Base-by-base conservation (phyloP, 1,139 yeast genomes). In the Yamadazyma siamensis region DNA sequence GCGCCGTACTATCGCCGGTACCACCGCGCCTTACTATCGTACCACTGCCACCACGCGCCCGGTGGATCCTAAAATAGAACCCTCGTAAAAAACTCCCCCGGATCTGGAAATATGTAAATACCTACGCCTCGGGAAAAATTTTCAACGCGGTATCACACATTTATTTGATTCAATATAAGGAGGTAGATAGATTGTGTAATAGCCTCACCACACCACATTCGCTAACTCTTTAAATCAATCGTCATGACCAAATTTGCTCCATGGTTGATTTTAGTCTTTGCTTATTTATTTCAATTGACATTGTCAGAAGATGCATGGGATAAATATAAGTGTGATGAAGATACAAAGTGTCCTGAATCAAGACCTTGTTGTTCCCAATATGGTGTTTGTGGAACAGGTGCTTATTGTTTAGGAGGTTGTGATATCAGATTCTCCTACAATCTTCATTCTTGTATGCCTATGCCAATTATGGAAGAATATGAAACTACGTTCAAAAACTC, bases 321-420 rank as follows among this genome's bases (percentile, higher is more conserved):
- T 27, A 36, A 58, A 11, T 56, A 61, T 33, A 36, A 52, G 6
- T 84, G 94, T 59, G 68, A 68, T 31, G 52, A 60, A 7, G 56
- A 69, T 11, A 39, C 46, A n/a, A 50, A 58, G 9, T 87, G 95
- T 59, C 95, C 95, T 0, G 72, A 75, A 43, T 70, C 66, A 25
- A 46, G 59, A 32, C 95, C 95, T 27, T 87, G 95, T 53, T 87
- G 96, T 54, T 79, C 88, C 13, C 86, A 80, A 44, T 83, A 77
- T 47, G 94, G 95, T 21, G 65, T 61, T n/a, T 87, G 96, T 67
- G 95, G 95, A 33, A 70, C 80, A 11, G 96, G 96, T 2, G 64
- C 79, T 3, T 65, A 71, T 53, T 87, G 96, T 64, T 65, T 87
- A 29, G 89, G 87, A 29, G 91, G 94, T 11, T 85, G 95, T 58